A percentile compares a stretch with the other conserved stretches of the same genome.
These are phyloP conservation scores for Spiraea crenata DNA, from an alignment of 331 rosid genomes.

Conservation along the genomic window DNA sequence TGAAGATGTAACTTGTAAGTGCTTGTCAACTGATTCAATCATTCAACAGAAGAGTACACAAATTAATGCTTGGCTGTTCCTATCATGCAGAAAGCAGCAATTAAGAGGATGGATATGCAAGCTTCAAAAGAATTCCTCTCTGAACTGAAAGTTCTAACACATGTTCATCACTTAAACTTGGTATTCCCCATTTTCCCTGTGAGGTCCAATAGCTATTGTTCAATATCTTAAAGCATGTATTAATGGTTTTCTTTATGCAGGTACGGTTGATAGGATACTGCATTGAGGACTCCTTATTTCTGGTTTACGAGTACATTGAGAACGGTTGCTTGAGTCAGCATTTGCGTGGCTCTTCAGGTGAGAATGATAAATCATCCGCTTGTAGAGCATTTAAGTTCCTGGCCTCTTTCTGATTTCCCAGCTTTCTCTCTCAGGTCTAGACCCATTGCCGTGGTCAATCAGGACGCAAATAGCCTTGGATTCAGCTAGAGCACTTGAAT, in stretches of 20 bases:
- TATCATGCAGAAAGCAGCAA: conserved; percentile 62
- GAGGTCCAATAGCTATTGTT: neutral
- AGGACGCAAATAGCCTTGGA: conserved; percentile 90
- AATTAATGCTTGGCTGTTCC: neutral
- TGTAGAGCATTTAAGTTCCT: neutral
- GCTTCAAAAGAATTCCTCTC: conserved; percentile 76
- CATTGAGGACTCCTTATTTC: conserved; percentile 71
- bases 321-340: conserved; percentile 79
- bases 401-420: conserved; percentile 14
- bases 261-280: conserved; percentile 93
- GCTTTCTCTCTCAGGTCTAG: conserved; percentile 22
- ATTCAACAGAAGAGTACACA: neutral
- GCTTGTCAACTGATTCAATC: neutral
- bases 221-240: neutral
- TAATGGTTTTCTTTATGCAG: conserved; percentile 28
- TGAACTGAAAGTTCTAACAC: conserved; percentile 70
- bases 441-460: conserved; percentile 70
- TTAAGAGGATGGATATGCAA: conserved; percentile 80
- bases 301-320: conserved; percentile 87
- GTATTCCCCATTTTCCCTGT: conserved; percentile 34
- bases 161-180: conserved; percentile 85
- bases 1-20: neutral
- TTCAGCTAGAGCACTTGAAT: conserved; percentile 94
- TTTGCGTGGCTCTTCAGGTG: conserved; percentile 74
- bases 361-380: conserved; percentile 8